Conservation (phyloP, 495 filamentous ascomycete genomes). For the Friedmanniomyces endolithicus region DNA sequence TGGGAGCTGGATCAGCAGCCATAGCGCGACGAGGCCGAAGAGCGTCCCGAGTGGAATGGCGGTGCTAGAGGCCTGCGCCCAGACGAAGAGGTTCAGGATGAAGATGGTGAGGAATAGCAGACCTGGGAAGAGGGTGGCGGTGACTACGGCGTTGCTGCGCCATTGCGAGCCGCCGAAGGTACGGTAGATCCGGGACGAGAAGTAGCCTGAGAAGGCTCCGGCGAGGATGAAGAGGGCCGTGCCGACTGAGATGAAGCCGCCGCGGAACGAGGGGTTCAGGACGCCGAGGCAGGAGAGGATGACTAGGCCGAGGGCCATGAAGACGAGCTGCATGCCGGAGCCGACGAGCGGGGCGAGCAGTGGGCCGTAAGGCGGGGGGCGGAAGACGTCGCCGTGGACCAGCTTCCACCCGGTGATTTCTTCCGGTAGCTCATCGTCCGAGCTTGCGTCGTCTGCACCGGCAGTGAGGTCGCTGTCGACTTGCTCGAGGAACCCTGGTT, state of each 20-base stretch:
- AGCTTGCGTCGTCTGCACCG: conserved; percentile 52
- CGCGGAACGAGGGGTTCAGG: conserved; percentile 82
- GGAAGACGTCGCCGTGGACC: conserved; percentile 90
- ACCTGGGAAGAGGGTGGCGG: conserved; percentile 74
- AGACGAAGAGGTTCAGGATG: conserved; percentile 83
- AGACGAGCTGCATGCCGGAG: conserved; percentile 79
- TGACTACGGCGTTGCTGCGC: conserved; percentile 71
- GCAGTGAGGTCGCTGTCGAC: conserved; percentile 41
- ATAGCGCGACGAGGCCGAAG: conserved; percentile 62
- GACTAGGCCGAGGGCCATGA: conserved; percentile 70
- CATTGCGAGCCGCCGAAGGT: conserved; percentile 74
- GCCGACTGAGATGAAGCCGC: conserved; percentile 81
- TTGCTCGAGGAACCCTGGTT: conserved; percentile 54
- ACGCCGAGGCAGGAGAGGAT: conserved; percentile 71
- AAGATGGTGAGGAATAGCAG: conserved; percentile 68
- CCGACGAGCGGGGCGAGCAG: conserved; percentile 78
- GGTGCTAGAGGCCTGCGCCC: conserved; percentile 83
- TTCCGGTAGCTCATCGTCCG: conserved; percentile 61
- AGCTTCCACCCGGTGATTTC: conserved; percentile 90
- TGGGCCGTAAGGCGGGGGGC: conserved; percentile 58
- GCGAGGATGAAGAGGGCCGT: conserved; percentile 81
- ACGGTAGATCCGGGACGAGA: conserved; percentile 71
- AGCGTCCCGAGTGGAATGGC: conserved; percentile 83
- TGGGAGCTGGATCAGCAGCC: conserved; percentile 82
- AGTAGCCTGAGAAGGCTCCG: conserved; percentile 86